Conservation (phyloP, 345 rosid genomes). For the Bruguiera gymnorhiza region DNA sequence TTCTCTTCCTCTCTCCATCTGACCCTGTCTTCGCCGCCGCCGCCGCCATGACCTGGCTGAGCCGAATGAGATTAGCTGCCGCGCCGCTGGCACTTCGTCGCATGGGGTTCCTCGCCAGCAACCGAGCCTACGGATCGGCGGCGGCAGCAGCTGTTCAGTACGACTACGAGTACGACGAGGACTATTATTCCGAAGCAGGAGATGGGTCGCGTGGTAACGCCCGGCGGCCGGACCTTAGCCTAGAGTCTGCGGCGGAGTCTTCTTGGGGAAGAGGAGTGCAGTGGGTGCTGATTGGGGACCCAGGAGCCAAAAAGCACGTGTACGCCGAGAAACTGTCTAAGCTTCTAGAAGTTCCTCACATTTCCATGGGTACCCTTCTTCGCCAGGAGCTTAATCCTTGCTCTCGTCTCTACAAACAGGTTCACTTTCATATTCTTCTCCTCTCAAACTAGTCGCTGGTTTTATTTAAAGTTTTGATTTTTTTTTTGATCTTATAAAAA, state of each 20-base stretch:
- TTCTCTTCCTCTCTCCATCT: conserved; percentile 5
- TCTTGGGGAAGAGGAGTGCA: conserved; percentile 73
- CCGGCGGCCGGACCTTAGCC: conserved; percentile 13
- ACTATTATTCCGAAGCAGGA: conserved; percentile 6
- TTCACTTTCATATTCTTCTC: neutral
- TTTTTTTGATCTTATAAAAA: neutral
- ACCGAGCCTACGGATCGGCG: conserved; percentile 61
- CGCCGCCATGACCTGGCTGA: conserved; percentile 61
- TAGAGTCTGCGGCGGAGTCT: conserved; percentile 37
- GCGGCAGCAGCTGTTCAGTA: conserved; percentile 61
- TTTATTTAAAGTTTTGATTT: neutral
- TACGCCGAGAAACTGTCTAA: conserved; percentile 73
- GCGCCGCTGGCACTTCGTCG: conserved; percentile 22
- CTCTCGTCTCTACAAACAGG: conserved; percentile 74
- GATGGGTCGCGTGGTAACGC: conserved; percentile 1
- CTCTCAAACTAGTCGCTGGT: neutral
- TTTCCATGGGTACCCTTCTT: conserved; percentile 84
- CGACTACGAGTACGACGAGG: conserved; percentile 37
- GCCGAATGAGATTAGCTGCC: conserved; percentile 35
- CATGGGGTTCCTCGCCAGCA: neutral
- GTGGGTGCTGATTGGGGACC: conserved; percentile 87
- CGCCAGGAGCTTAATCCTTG: conserved; percentile 77
- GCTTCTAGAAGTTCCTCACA: conserved; percentile 81
- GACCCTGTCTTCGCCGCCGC: conserved; percentile 18
- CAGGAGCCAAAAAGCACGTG: conserved; percentile 61